Base-by-base conservation (phyloP, 768 basidiomycete species). In the Leccinum barrowsii region DNA sequence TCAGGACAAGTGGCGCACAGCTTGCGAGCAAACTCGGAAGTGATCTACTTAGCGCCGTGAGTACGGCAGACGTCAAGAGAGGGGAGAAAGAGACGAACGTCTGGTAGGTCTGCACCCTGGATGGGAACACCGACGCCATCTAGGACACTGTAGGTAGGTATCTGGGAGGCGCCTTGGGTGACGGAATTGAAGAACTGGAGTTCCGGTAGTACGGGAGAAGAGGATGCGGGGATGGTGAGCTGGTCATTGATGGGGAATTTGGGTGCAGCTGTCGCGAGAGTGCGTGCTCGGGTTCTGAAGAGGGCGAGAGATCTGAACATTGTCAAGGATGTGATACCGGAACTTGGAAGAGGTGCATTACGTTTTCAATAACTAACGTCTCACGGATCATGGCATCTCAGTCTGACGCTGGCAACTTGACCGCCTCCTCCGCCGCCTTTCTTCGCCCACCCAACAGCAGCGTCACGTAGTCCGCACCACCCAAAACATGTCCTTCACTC, bases 81-180 rank as follows among this genome's bases (percentile, higher is more conserved):
- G n/a, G 8, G 0, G 21, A 48, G 44, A 52, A 37, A 52, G 22
- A 19, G 49, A 73, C 78, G 21, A 55, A 90, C 94, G 70, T 93
- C 85, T 61, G 92, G 92, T 15, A 89, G 67, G 59, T 85, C 78
- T 4, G 89, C 92, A 0, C 86, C 90, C 5, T 90, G 82, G 17
- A 94, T 74, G 5, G 84, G 82, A 62, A 82, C 74, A 3, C 94
- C 95, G 53, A 82, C 76, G 28, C 92, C 87, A 73, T 94, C 94
- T 30, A 98, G 74, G 1, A 97, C 81, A 52, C 94, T 81, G 74
- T 87, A 96, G 4, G 93, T 91, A 4, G 94, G 92, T 64, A 96
- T 93, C 64, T 81, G 82, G 21, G 78, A 77, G 13, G 80, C 78
- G 44, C 80, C 81, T 8, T 76, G 77, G 35, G 82, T 82, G 28